A percentile compares a stretch with the other conserved stretches of the same genome.
Evolutionary conservation across 345 rosid genomes (phyloP).

Genomic region (Arabidopsis thaliana): DNA sequence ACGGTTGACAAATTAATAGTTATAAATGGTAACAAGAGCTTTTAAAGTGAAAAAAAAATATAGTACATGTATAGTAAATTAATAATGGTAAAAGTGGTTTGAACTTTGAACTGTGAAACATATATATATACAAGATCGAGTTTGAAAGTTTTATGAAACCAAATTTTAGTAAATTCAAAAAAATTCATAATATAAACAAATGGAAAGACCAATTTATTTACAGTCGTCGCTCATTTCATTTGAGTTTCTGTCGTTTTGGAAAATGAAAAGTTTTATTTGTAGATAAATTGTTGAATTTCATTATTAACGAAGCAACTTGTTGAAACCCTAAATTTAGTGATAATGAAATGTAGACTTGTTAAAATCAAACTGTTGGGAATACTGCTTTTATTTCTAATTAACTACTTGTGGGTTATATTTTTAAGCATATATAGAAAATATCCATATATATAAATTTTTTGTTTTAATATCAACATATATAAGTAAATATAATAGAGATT

Average conservation of each 20-base stretch:
- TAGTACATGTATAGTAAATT: too few species aligned
- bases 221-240: neutral
- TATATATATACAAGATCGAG: neutral
- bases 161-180: too few species aligned
- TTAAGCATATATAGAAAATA: neutral
- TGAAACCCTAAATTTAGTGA: conserved; percentile 33
- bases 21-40: neutral
- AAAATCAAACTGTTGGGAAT: conserved; percentile 8
- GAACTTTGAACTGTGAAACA: neutral
- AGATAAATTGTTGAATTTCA: neutral
- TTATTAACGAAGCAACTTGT: conserved; percentile 1
- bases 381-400: conserved; percentile 22
- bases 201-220: neutral
- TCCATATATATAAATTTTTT: neutral
- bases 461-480: neutral
- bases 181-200: neutral
- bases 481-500: conserved; percentile 18
- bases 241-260: neutral
- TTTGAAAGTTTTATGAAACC: neutral
- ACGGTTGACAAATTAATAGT: neutral
- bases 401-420: neutral
- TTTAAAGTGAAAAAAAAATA: neutral
- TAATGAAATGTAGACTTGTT: conserved; percentile 29
- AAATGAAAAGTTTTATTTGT: neutral
- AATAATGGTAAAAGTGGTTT: neutral